Percentiles rank a stretch among this genome's conserved stretches.
Evolutionary conservation across 2,329 filamentous ascomycete species (phyloP).

Genomic region (Coleophoma crateriformis): DNA sequence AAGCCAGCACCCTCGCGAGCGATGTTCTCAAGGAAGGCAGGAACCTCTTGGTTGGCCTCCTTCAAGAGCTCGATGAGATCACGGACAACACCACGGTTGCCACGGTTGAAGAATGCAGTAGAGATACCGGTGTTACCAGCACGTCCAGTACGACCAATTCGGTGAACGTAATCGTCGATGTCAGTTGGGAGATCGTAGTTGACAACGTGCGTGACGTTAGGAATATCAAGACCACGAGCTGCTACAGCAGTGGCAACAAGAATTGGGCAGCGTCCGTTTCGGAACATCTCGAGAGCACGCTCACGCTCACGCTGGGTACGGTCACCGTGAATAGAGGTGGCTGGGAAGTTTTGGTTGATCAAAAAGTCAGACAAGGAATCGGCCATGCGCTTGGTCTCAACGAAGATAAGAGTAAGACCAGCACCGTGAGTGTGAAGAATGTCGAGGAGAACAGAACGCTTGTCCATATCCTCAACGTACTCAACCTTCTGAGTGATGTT

Average conservation of each 20-base stretch:
- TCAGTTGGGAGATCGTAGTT: slow-evolving; percentile 99
- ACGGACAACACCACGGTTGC: slow-evolving; percentile 95
- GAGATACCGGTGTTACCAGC: slow-evolving; percentile 98
- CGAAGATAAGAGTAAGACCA: slow-evolving; percentile 93
- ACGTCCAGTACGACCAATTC: slow-evolving; percentile 99
- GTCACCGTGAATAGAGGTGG: slow-evolving; percentile 97
- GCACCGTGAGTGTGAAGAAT: slow-evolving; percentile 91
- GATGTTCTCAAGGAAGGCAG: slow-evolving; percentile 91
- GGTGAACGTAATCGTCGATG: slow-evolving; percentile 97
- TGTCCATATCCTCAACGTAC: slow-evolving; percentile 94
- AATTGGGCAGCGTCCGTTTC: slow-evolving; percentile 90
- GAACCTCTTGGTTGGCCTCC: slow-evolving; percentile 97
- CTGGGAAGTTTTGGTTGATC: slow-evolving; percentile 97
- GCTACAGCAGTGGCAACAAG: slow-evolving; percentile 96
- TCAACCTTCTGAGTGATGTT: slow-evolving; percentile 99
- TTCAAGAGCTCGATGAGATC: slow-evolving; percentile 97
- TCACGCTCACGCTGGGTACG: slow-evolving; percentile 98
- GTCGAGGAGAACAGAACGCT: slow-evolving; percentile 94
- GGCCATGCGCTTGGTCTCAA: slow-evolving; percentile 99
- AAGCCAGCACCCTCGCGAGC: slow-evolving; percentile 85
- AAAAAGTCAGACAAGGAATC: slow-evolving; percentile 97
- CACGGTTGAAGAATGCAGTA: slow-evolving; percentile 99
- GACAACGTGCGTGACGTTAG: slow-evolving; percentile 94
- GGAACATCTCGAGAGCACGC: slow-evolving; percentile 95
- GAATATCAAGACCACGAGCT: slow-evolving; percentile 73